Evolutionary conservation across 495 filamentous ascomycete species (phyloP).

Genomic region (Penicillium herquei): DNA sequence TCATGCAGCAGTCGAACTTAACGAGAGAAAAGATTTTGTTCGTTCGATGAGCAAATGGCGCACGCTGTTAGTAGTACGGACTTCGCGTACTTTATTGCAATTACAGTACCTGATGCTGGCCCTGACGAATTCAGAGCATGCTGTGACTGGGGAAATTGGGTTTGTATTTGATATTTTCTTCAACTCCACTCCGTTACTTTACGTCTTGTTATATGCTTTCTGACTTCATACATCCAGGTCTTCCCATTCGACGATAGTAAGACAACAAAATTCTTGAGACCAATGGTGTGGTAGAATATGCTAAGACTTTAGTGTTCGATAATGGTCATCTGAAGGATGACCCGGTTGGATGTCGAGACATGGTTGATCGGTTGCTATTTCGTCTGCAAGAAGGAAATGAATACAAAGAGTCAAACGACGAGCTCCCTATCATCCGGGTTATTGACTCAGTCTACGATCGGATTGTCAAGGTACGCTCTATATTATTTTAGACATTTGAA

Average conservation of each 20-base stretch:
- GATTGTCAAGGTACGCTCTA: background rate
- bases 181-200: background rate
- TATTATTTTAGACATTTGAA: background rate
- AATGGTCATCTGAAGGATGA: constrained; percentile 3
- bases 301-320: background rate
- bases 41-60: background rate
- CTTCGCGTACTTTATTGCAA: background rate
- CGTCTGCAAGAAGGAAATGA: background rate
- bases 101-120: background rate
- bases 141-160: constrained; percentile 5
- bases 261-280: background rate
- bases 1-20: too few species aligned
- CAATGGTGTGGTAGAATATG: too few species aligned
- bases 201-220: background rate
- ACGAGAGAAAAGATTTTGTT: background rate
- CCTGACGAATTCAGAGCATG: background rate
- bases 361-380: too few species aligned
- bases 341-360: background rate
- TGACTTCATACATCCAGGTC: background rate
- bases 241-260: constrained; percentile 4
- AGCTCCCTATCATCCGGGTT: background rate
- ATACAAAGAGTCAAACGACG: background rate
- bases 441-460: background rate
- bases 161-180: background rate
- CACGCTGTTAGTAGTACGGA: background rate